Conservation (phyloP, 2,329 filamentous ascomycete genomes). For the Phaeophleospora eucalypticola region DNA sequence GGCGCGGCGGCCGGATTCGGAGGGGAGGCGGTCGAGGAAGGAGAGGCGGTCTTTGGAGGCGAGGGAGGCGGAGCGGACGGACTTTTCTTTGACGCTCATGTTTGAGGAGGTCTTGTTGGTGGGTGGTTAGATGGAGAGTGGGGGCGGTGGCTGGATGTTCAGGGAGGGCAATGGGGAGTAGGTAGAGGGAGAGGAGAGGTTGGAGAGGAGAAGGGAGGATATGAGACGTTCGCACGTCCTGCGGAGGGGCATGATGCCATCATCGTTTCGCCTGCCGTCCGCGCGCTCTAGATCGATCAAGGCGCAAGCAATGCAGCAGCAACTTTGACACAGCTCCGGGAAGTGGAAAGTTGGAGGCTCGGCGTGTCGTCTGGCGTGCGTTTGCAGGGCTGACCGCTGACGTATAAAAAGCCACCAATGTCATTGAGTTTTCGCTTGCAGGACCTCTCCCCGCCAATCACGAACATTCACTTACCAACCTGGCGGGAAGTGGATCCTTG, state of each 20-base stretch:
- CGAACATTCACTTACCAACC: too few species aligned
- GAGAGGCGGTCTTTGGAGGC: background rate
- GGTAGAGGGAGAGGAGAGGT: background rate
- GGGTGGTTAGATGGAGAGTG: background rate
- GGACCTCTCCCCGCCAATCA: too few species aligned
- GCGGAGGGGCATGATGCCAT: background rate
- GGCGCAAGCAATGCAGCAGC: too few species aligned
- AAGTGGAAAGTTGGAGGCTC: background rate
- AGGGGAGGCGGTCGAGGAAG: slow-evolving; percentile 3
- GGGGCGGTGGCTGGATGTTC: background rate
- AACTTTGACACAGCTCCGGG: too few species aligned
- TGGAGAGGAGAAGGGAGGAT: too few species aligned
- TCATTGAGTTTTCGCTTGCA: too few species aligned
- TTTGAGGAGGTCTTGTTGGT: background rate
- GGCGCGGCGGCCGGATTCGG: slow-evolving; percentile 3
- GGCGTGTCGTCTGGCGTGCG: background rate
- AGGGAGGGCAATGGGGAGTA: too few species aligned
- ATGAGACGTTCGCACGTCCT: background rate
- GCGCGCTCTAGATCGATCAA: too few species aligned
- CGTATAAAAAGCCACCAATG: background rate
- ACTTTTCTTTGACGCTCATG: background rate
- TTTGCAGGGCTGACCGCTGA: background rate
- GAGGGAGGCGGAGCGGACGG: background rate
- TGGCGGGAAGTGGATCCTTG: background rate
- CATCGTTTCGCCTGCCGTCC: background rate